phyloP scores from a whole-genome alignment of 2,329 filamentous ascomycete genomes.

The Mycosphaerelloides madeirae region DNA sequence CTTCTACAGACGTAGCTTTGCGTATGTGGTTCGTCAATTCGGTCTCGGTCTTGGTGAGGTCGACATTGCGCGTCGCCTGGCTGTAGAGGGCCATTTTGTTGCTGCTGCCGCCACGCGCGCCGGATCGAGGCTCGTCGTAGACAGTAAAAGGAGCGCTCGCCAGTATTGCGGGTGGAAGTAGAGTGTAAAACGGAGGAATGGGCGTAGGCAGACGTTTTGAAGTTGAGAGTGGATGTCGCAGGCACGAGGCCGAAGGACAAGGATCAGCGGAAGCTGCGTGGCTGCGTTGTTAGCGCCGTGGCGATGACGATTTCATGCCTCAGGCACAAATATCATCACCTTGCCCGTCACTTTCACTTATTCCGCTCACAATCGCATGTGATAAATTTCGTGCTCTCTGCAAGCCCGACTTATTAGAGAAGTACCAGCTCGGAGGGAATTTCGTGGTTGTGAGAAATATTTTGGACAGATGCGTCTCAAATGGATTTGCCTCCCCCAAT shows the following conservation, averaged over 20 bases:
- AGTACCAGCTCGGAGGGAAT: too few species aligned
- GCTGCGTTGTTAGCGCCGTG: background rate
- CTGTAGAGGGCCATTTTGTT: slow-evolving; percentile 24
- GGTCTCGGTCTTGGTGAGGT: slow-evolving; percentile 62
- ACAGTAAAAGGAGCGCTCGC: slow-evolving; percentile 17
- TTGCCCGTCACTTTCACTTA: too few species aligned
- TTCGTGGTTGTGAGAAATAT: too few species aligned
- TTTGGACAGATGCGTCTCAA: too few species aligned
- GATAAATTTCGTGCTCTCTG: too few species aligned
- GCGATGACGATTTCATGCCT: slow-evolving; percentile 1
- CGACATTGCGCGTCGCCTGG: slow-evolving; percentile 50
- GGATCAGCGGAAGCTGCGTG: slow-evolving; percentile 1
- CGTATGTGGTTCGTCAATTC: slow-evolving; percentile 63
- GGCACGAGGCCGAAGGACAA: slow-evolving; percentile 7
- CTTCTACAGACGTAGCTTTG: slow-evolving; percentile 57
- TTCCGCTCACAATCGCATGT: too few species aligned
- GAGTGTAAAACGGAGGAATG: background rate
- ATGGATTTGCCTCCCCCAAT: too few species aligned
- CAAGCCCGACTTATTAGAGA: too few species aligned
- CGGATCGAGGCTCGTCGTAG: slow-evolving; percentile 9
- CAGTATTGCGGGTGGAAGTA: background rate
- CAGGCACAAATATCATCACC: too few species aligned
- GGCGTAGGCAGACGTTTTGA: background rate
- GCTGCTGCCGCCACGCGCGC: background rate
- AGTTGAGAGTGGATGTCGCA: slow-evolving; percentile 1